These are phyloP conservation scores for Diospyros lotus DNA, from an alignment of 148 eudicot genomes.

Conservation along the genomic window DNA sequence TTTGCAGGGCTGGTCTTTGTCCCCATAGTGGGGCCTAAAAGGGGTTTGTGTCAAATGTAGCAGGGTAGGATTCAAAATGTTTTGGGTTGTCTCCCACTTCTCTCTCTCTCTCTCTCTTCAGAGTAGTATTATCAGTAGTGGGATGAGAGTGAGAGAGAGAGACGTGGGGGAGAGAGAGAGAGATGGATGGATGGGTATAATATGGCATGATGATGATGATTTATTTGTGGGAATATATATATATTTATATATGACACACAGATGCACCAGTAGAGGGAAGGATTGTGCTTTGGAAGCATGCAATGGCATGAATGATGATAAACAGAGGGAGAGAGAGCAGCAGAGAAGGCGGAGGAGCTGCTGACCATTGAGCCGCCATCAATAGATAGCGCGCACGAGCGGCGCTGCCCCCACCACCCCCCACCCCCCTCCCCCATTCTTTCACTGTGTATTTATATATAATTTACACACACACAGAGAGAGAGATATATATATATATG, in stretches of 20 bases:
- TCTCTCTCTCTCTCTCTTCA: neutral
- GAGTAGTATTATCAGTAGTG: neutral
- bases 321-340: slow-evolving; percentile 17
- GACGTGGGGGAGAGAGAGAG: slow-evolving; percentile 18
- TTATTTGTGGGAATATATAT: neutral
- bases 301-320: slow-evolving; percentile 42
- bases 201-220: slow-evolving; percentile 1
- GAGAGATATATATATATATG: no score
- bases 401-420: slow-evolving; percentile 23
- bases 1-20: no score
- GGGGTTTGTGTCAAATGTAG: slow-evolving; percentile 22
- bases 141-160: no score
- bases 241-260: no score
- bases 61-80: slow-evolving; percentile 23
- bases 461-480: no score
- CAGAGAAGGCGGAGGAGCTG: neutral
- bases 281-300: slow-evolving; percentile 46
- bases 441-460: no score
- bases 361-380: slow-evolving; percentile 19
- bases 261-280: no score
- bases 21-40: slow-evolving; percentile 24
- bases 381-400: slow-evolving; percentile 53
- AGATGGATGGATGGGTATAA: neutral
- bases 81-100: slow-evolving; percentile 56
- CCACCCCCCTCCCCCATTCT: neutral